A percentile compares a stretch with the other conserved stretches of the same genome.
phyloP scores from a whole-genome alignment of 257 asterid species.

The Solanum etuberosum region DNA sequence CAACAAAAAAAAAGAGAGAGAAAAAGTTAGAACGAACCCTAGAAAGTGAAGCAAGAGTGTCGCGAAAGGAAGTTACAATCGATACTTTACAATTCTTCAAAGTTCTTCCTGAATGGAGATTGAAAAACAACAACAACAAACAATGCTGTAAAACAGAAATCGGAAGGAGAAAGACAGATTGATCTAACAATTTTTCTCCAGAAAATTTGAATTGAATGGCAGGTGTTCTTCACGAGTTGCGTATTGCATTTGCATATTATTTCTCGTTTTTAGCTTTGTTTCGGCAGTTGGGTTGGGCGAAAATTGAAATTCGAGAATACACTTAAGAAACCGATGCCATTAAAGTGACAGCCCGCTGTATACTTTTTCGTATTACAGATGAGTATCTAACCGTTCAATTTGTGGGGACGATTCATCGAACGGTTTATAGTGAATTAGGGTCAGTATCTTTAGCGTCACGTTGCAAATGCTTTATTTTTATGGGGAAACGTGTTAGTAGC shows the following conservation, averaged over 20 bases:
- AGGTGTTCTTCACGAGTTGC: neutral
- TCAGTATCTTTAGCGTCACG: neutral
- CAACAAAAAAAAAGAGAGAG: no score
- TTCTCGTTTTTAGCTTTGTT: neutral
- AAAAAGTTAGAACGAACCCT: neutral
- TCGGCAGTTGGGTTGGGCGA: neutral
- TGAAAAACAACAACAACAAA: neutral
- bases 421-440: neutral
- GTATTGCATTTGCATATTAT: neutral
- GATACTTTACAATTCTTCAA: neutral
- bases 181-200: neutral
- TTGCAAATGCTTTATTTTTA: neutral
- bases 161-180: neutral
- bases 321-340: neutral
- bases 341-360: neutral
- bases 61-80: neutral
- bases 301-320: neutral
- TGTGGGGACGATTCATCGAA: neutral
- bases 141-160: neutral
- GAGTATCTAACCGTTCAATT: neutral
- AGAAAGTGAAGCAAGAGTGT: neutral
- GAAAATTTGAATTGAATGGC: neutral
- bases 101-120: neutral
- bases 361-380: neutral
- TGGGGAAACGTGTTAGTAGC: neutral